A percentile compares a stretch with the other conserved stretches of the same genome.
These are phyloP conservation scores for Arabidopsis lyrata DNA, from an alignment of 441 rosid genomes.

Conservation along the genomic window DNA sequence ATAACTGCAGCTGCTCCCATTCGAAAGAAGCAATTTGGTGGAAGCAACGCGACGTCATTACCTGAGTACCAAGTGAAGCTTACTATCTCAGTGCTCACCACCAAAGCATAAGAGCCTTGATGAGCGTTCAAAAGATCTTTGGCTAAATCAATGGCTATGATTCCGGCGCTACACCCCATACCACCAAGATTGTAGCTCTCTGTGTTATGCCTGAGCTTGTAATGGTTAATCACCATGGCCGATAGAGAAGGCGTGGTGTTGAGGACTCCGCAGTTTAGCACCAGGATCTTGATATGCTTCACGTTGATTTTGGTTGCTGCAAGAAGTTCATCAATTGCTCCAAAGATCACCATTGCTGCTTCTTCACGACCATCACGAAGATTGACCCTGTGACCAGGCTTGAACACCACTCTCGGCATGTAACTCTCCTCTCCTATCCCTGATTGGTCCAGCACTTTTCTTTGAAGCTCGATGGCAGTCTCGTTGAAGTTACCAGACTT, in stretches of 20 bases:
- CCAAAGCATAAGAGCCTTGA: conserved; percentile 65
- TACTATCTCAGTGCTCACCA: conserved; percentile 69
- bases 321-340: conserved; percentile 66
- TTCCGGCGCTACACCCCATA: conserved; percentile 78
- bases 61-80: conserved; percentile 70
- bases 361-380: conserved; percentile 71
- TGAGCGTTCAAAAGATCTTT: conserved; percentile 66
- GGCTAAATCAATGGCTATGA: conserved; percentile 70
- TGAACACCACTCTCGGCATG: conserved; percentile 63
- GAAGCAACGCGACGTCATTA: conserved; percentile 59
- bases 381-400: conserved; percentile 48
- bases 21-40: conserved; percentile 72
- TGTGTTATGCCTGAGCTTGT: conserved; percentile 65
- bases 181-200: conserved; percentile 79
- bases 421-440: conserved; percentile 75
- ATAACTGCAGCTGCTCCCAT: conserved; percentile 81
- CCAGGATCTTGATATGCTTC: conserved; percentile 59
- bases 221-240: conserved; percentile 73
- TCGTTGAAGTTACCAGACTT: conserved; percentile 64
- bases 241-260: conserved; percentile 75
- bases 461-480: conserved; percentile 59
- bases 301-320: conserved; percentile 56
- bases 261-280: conserved; percentile 72
- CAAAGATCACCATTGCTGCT: conserved; percentile 68
- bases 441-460: conserved; percentile 53